Conservation (phyloP, 129 eudicot genomes). For the Artemisia tridentata region DNA sequence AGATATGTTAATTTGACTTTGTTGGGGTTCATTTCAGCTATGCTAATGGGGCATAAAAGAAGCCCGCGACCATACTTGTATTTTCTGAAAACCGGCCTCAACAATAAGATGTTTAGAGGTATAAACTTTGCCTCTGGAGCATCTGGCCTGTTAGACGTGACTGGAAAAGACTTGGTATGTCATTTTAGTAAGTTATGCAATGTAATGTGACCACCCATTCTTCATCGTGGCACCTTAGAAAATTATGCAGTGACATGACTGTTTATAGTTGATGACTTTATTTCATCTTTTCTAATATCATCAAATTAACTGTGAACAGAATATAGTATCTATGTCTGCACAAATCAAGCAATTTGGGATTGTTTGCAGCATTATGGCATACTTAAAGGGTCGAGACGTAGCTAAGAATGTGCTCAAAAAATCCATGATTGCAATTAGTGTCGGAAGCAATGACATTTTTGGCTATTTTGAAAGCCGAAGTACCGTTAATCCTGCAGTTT, state of each 20-base stretch:
- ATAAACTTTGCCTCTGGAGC: slow-evolving; percentile 38
- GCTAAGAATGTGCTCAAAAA: slow-evolving; percentile 31
- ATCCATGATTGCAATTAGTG: slow-evolving; percentile 39
- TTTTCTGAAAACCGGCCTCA: slow-evolving; percentile 17
- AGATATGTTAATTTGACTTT: background rate
- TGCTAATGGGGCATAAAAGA: slow-evolving; percentile 30
- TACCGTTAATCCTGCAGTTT: slow-evolving; percentile 21
- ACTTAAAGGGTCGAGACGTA: slow-evolving; percentile 23
- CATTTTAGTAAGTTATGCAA: background rate
- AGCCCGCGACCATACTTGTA: slow-evolving; percentile 38
- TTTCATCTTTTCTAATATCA: background rate
- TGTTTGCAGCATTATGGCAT: slow-evolving; percentile 22
- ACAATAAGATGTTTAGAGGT: slow-evolving; percentile 24
- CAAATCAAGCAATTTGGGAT: slow-evolving; percentile 42
- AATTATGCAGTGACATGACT: background rate
- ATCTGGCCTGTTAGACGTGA: slow-evolving; percentile 32
- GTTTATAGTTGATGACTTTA: background rate
- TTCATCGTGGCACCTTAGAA: no score
- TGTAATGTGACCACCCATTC: no score
- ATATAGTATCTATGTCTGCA: slow-evolving; percentile 38
- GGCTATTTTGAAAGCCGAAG: slow-evolving; percentile 29
- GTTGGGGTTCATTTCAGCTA: slow-evolving; percentile 22
- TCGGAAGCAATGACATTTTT: slow-evolving; percentile 53
- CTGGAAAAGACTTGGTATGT: slow-evolving; percentile 26
- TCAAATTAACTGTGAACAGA: slow-evolving; percentile 28